Conservation (phyloP, 352 stramenopile genomes). For the Phytophthora foliorum region DNA sequence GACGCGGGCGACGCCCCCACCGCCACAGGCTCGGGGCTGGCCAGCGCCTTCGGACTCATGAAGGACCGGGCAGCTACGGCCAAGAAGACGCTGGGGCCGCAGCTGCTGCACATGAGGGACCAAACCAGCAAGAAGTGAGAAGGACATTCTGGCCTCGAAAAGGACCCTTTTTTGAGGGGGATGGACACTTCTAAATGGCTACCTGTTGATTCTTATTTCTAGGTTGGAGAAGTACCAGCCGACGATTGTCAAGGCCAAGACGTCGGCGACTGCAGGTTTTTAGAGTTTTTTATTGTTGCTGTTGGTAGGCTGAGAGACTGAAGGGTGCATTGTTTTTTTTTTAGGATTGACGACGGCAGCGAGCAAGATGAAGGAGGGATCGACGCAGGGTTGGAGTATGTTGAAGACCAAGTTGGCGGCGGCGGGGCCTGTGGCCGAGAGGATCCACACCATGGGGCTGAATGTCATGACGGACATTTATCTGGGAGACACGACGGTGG, state of each 20-base stretch:
- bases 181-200: slow-evolving; percentile 24
- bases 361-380: slow-evolving; percentile 73
- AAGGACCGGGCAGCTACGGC: slow-evolving; percentile 60
- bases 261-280: slow-evolving; percentile 70
- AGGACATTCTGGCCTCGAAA: not conserved
- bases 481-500: slow-evolving; percentile 64
- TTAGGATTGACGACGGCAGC: slow-evolving; percentile 31
- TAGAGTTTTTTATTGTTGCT: not conserved
- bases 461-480: slow-evolving; percentile 79
- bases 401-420: slow-evolving; percentile 81
- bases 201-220: slow-evolving; percentile 12
- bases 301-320: not conserved
- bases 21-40: slow-evolving; percentile 28
- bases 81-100: slow-evolving; percentile 65
- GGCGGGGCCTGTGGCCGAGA: slow-evolving; percentile 75
- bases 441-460: slow-evolving; percentile 79
- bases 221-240: slow-evolving; percentile 82
- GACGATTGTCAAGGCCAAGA: slow-evolving; percentile 78
- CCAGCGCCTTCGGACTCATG: slow-evolving; percentile 56
- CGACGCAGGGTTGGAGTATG: slow-evolving; percentile 82
- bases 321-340: not conserved
- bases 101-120: slow-evolving; percentile 60
- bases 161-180: slow-evolving; percentile 2
- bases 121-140: slow-evolving; percentile 63
- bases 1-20: slow-evolving; percentile 31